Base-by-base conservation (phyloP, 129 eudicot species). In the Dittrichia graveolens region DNA sequence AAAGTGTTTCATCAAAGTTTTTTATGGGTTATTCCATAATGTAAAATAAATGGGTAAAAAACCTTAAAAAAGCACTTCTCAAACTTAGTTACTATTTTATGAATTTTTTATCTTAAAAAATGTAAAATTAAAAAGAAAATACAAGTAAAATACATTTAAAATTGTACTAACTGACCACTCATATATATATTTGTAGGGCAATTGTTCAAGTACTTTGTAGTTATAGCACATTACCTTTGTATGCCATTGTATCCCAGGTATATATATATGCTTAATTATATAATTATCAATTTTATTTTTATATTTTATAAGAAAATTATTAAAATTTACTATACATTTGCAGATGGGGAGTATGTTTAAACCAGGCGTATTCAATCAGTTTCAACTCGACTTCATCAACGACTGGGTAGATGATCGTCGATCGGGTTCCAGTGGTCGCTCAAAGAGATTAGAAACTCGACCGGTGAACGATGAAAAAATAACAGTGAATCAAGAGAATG, bases 151-250 rank as follows among this genome's bases (percentile, higher is more conserved):
- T 24, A 24, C 31, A 24, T 0, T 24, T 24, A 24, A 24, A 24
- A 24, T 24, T 24, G 31, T 24, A 0, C 31, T 24, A 24, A 24
- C 31, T 60, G 2, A 35, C 5, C n/a, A 60, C 31, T 0, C 8
- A 0, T 9, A 5, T 5, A 46, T 50, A 5, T 50, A 5, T 72
- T 38, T 71, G 73, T 75, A 90, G 96, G 76, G 75, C 83, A 38
- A 80, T 90, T 67, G 96, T 90, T 56, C 93, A 90, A 80, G 87
- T 90, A 35, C 85, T 90, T 18, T 90, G 96, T 84, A 87, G 96
- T 77, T 87, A 87, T 64, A 90, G 90, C 75, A 90, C 96, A 7
- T 74, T 90, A 70, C 96, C 96, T 46, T 74, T 90, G 75, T 90
- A 90, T 71, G 92, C 91, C 38, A 75, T 90, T 68, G 93, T 90